Evolutionary conservation across 208 protist species (phyloP), one percentile per base, ranked within the genome.

Genomic region (Balamuthia mandrillaris): DNA sequence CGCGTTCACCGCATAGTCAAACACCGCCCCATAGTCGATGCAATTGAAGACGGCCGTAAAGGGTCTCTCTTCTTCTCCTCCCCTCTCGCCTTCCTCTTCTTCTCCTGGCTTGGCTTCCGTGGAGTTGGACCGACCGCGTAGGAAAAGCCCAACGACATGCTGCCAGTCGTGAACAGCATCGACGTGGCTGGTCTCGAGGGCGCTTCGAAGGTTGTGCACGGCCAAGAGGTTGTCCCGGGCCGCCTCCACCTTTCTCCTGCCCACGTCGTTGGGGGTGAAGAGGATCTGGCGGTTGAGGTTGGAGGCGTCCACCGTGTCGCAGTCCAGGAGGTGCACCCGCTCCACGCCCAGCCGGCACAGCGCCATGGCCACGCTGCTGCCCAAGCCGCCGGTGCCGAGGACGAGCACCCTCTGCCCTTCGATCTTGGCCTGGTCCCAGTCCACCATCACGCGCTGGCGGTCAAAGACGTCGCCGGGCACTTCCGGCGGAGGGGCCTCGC

Each of bases 391-490:
- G n/a, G n/a, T n/a, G n/a, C n/a, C n/a, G n/a, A n/a, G n/a, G n/a
- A n/a, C n/a, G n/a, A n/a, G n/a, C n/a, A n/a, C n/a, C n/a, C n/a
- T n/a, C n/a, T n/a, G n/a, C n/a, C n/a, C n/a, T n/a, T n/a, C n/a
- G n/a, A 65, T 39, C 61, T 70, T 70, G 0, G n/a, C n/a, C 35
- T 70, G 61, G 7, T 39, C 37, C 61, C 61, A 70, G 2, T 33
- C 18, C 21, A 70, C 61, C 61, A 70, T 70, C 0, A 70, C 61
- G 6, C 61, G 29, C 33, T 70, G 61, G 16, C 61, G 29, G 31
- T 70, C 61, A n/a, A 70, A 70, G 7, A 70, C 61, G 61, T 70
- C 61, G 35, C 61, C 61, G 33, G 61, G 33, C 61, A 70, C 61
- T 14, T 70, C 61, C 4, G 61, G 61, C 3, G 61, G 33, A 16